Percentiles rank a stretch among this genome's conserved stretches.
Evolutionary conservation across 208 protist species (phyloP).

Genomic region (Wallacemonas sp.): DNA sequence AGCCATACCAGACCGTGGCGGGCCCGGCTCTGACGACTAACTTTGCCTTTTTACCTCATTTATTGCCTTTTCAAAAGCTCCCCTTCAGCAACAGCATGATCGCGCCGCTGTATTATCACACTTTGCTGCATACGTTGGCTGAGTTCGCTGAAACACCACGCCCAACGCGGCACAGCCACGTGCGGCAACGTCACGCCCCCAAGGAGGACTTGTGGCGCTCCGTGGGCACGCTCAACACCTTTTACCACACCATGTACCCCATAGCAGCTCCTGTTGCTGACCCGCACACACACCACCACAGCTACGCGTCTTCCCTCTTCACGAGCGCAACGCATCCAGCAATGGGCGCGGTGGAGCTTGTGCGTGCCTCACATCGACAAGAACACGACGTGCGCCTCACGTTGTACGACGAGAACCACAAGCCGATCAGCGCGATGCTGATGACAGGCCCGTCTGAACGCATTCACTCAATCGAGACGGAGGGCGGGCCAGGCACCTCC

Average conservation of each 20-base stretch:
- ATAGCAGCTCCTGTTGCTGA: too few species aligned
- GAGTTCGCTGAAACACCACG: slow-evolving; percentile 79
- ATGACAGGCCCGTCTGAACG: slow-evolving; percentile 44
- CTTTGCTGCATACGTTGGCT: slow-evolving; percentile 72
- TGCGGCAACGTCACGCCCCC: slow-evolving; percentile 49
- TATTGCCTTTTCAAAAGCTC: slow-evolving; percentile 63
- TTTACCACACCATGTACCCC: slow-evolving; percentile 60
- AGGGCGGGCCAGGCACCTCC: not conserved
- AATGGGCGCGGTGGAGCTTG: slow-evolving; percentile 75
- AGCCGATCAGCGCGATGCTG: slow-evolving; percentile 60
- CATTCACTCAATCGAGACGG: not conserved
- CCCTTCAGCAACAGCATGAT: slow-evolving; percentile 54
- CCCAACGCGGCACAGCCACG: slow-evolving; percentile 37
- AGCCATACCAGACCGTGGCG: slow-evolving; percentile 84
- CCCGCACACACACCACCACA: slow-evolving; percentile 2
- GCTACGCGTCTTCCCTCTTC: not conserved
- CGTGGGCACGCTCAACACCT: slow-evolving; percentile 69
- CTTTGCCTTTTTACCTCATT: slow-evolving; percentile 56
- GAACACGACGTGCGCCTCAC: slow-evolving; percentile 71
- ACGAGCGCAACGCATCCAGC: slow-evolving; percentile 34
- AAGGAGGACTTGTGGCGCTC: slow-evolving; percentile 67
- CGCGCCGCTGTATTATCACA: slow-evolving; percentile 69
- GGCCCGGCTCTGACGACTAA: slow-evolving; percentile 73
- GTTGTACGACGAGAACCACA: slow-evolving; percentile 52
- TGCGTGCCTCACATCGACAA: slow-evolving; percentile 44